A percentile compares a stretch with the other conserved stretches of the same genome.
Evolutionary conservation across 768 basidiomycete genomes (phyloP).

Genomic region (Mycena olivaceomarginata): DNA sequence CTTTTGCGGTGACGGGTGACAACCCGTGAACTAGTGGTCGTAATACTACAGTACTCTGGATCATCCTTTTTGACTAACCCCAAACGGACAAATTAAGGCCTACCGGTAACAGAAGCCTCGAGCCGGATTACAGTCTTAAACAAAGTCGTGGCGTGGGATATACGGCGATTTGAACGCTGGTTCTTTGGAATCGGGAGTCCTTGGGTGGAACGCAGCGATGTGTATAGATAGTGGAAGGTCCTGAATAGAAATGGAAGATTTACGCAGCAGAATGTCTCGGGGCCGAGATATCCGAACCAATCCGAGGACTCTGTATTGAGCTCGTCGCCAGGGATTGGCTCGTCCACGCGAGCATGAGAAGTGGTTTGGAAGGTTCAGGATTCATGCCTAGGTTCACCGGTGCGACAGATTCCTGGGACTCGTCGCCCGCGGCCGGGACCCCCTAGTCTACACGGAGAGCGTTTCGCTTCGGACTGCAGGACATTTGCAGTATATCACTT

Average conservation of each 20-base stretch:
- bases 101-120: background rate
- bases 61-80: constrained; percentile 8
- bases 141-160: constrained; percentile 10
- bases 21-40: no score
- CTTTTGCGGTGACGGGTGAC: no score
- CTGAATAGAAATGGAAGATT: constrained; percentile 7
- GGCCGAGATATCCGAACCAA: constrained; percentile 2
- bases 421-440: constrained; percentile 1
- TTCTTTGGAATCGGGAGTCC: background rate
- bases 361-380: constrained; percentile 7
- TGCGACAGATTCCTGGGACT: background rate
- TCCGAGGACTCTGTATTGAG: background rate
- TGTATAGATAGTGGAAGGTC: constrained; percentile 3
- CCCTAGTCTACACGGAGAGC: background rate
- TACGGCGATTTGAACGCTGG: constrained; percentile 2
- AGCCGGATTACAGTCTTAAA: background rate
- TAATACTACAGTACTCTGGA: no score
- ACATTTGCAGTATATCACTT: constrained; percentile 3
- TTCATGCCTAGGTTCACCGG: background rate
- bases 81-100: background rate
- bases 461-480: constrained; percentile 11
- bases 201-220: background rate
- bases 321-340: constrained; percentile 4
- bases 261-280: constrained; percentile 4
- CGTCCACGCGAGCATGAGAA: constrained; percentile 9